Evolutionary conservation across 1,284 basidiomycete genomes (phyloP).

Genomic region (Xerocomus minutiporus): DNA sequence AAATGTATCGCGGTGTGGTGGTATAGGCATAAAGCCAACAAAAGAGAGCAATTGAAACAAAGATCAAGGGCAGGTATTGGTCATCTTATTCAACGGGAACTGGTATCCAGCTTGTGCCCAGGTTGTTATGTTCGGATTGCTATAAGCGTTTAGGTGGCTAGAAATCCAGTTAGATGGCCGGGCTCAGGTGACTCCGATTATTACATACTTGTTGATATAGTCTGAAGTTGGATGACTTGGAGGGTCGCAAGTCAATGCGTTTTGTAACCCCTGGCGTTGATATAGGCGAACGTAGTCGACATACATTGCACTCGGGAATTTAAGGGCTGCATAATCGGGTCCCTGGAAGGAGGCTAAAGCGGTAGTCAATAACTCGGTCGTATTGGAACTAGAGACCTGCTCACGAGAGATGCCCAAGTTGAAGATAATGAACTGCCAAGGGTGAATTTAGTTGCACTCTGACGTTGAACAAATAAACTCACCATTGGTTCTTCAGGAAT

Average conservation of each 20-base stretch:
- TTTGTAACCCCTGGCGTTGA: constrained; percentile 55
- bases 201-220: constrained; percentile 52
- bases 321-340: constrained; percentile 60
- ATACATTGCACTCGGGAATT: constrained; percentile 68
- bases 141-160: constrained; percentile 66
- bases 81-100: constrained; percentile 69
- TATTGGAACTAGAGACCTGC: constrained; percentile 18
- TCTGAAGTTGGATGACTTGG: constrained; percentile 54
- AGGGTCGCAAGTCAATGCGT: constrained; percentile 62
- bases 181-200: constrained; percentile 3
- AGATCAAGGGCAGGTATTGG: constrained; percentile 40
- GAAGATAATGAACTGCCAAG: constrained; percentile 61
- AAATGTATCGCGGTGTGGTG: constrained; percentile 19
- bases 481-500: constrained; percentile 73
- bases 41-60: constrained; percentile 9
- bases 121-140: constrained; percentile 69
- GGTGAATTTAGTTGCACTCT: constrained; percentile 4
- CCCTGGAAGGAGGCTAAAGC: constrained; percentile 55
- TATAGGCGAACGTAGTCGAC: constrained; percentile 78
- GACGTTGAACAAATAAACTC: constrained; percentile 23
- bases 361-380: constrained; percentile 5
- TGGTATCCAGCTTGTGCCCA: constrained; percentile 64
- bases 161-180: constrained; percentile 3
- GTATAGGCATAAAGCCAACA: constrained; percentile 15
- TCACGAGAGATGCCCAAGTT: constrained; percentile 68